A percentile compares a stretch with the other conserved stretches of the same genome.
These are phyloP conservation scores for Colletotrichum costaricense DNA, from an alignment of 2,329 filamentous ascomycete genomes.

Conservation along the genomic window DNA sequence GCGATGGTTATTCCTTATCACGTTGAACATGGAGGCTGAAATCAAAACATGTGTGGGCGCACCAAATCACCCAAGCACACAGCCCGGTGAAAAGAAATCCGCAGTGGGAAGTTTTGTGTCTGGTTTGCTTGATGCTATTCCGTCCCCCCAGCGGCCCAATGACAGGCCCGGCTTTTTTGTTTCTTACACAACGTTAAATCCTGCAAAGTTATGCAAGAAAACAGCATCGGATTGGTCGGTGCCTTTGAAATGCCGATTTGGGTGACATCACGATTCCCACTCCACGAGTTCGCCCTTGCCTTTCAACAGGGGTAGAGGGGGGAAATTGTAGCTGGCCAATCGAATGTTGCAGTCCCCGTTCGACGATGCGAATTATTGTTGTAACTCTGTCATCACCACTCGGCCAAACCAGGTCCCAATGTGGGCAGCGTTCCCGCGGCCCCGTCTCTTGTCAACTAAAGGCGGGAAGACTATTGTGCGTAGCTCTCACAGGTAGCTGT, in stretches of 20 bases:
- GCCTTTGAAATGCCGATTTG: not conserved
- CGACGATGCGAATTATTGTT: not conserved
- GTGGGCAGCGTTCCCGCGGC: not conserved
- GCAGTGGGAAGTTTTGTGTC: not conserved
- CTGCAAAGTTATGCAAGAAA: constrained; percentile 14
- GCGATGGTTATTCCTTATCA: not conserved
- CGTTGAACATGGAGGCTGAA: constrained; percentile 3
- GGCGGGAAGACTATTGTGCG: not conserved
- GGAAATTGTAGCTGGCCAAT: constrained; percentile 9
- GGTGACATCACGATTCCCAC: constrained; percentile 32
- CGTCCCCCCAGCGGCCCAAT: not conserved
- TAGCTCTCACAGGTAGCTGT: not conserved
- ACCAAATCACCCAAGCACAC: not conserved
- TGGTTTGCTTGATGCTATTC: not conserved
- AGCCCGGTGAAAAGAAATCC: constrained; percentile 26
- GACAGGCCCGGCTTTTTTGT: not conserved
- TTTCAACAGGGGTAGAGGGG: not conserved
- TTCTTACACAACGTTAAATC: constrained; percentile 15
- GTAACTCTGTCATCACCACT: constrained; percentile 5
- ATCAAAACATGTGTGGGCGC: not conserved
- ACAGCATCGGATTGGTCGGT: constrained; percentile 10
- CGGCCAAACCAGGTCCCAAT: not conserved
- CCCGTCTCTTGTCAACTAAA: not conserved
- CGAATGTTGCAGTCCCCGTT: not conserved
- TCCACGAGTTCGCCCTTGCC: not conserved